A percentile compares a stretch with the other conserved stretches of the same genome.
phyloP scores from a whole-genome alignment of 2,329 filamentous ascomycete genomes.

The Juglanconis oblonga region DNA sequence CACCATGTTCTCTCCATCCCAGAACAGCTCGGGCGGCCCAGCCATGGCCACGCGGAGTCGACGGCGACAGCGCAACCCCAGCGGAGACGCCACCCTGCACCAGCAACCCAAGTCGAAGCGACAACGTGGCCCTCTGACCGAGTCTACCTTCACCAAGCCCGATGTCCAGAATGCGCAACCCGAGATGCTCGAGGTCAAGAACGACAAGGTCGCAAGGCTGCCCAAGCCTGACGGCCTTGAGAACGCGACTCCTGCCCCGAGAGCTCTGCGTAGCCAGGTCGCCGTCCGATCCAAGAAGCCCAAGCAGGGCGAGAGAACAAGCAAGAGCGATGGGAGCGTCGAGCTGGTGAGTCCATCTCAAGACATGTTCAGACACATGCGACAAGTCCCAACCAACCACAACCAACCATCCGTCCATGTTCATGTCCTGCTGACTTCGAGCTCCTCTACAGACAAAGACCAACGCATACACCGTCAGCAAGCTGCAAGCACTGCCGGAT shows the following conservation, averaged over 20 bases:
- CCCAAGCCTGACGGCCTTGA: constrained; percentile 46
- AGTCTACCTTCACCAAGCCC: constrained; percentile 55
- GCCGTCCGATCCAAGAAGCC: constrained; percentile 61
- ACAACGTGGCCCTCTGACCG: constrained; percentile 54
- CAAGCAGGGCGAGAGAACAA: constrained; percentile 59
- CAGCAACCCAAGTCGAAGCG: constrained; percentile 64
- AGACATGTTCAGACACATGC: background rate
- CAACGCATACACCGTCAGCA: constrained; percentile 79
- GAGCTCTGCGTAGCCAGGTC: constrained; percentile 43
- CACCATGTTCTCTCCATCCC: constrained; percentile 59
- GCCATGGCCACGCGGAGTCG: constrained; percentile 58
- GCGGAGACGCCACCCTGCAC: constrained; percentile 46
- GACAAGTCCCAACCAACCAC: background rate
- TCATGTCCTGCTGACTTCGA: constrained; percentile 20
- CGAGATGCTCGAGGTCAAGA: constrained; percentile 56
- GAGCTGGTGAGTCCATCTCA: constrained; percentile 52
- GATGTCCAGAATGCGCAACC: constrained; percentile 35
- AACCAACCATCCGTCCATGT: background rate
- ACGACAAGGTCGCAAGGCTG: constrained; percentile 46
- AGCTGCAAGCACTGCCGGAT: constrained; percentile 78
- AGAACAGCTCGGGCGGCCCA: constrained; percentile 46
- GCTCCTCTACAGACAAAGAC: constrained; percentile 66
- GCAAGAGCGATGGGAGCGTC: constrained; percentile 66
- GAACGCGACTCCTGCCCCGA: constrained; percentile 27
- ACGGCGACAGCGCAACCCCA: constrained; percentile 58